Conservation (phyloP, 2,329 filamentous ascomycete genomes). For the Neobulgaria alba region DNA sequence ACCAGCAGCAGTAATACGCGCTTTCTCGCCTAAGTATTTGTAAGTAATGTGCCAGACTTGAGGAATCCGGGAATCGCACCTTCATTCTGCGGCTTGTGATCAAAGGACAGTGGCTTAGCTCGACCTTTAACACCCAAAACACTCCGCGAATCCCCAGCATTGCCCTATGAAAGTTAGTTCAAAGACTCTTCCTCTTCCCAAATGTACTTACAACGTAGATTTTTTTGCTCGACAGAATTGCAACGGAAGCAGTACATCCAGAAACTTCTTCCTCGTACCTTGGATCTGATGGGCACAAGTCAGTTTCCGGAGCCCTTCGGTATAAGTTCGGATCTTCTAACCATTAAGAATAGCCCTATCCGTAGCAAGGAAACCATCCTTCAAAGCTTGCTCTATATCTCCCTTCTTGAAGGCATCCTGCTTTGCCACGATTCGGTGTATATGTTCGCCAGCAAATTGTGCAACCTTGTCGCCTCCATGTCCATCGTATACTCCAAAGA, state of each 20-base stretch:
- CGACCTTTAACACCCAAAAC: slow-evolving; percentile 94
- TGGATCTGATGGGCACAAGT: slow-evolving; percentile 57
- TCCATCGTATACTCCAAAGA: slow-evolving; percentile 97
- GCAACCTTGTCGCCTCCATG: slow-evolving; percentile 97
- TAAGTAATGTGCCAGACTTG: slow-evolving; percentile 18
- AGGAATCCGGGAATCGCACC: slow-evolving; percentile 41
- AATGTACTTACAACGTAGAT: slow-evolving; percentile 77
- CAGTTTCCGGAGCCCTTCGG: slow-evolving; percentile 14
- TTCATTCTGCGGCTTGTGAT: slow-evolving; percentile 98
- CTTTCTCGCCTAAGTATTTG: slow-evolving; percentile 70
- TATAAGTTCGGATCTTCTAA: slow-evolving; percentile 35
- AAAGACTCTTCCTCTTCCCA: not conserved
- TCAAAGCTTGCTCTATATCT: slow-evolving; percentile 90
- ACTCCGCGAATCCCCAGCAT: slow-evolving; percentile 91
- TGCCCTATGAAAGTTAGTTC: slow-evolving; percentile 55
- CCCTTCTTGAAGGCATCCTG: slow-evolving; percentile 88
- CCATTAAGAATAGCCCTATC: slow-evolving; percentile 93
- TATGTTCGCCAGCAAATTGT: slow-evolving; percentile 81
- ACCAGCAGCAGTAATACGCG: slow-evolving; percentile 87
- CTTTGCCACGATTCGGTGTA: slow-evolving; percentile 90
- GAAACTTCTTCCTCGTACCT: slow-evolving; percentile 97
- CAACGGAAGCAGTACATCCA: slow-evolving; percentile 91
- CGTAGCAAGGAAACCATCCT: slow-evolving; percentile 93
- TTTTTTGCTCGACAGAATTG: slow-evolving; percentile 80
- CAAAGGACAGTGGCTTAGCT: slow-evolving; percentile 96